Evolutionary conservation across 306 rosid genomes (phyloP), one percentile per base, ranked within the genome.

Genomic region (Prunus davidiana): DNA sequence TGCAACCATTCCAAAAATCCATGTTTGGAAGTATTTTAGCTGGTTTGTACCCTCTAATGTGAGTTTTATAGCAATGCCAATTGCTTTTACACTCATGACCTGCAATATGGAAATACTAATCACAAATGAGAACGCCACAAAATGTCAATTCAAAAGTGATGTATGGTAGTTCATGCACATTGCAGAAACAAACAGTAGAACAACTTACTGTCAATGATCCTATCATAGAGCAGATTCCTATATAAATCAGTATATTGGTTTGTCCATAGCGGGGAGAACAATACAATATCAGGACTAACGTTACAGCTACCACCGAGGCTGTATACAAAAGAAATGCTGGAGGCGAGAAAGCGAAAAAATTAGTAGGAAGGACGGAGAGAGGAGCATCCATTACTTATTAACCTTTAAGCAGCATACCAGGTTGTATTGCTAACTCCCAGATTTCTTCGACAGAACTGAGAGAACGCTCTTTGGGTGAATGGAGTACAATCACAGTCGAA

Each of bases 11-110:
- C 83, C 84, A 83, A 93, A 93, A 79, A 93, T 69, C 97, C 97
- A 93, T 41, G 97, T 87, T 79, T 93, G 96, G 80, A 86, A 89
- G 85, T 80, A 87, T 70, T 61, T 55, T 76, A 79, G 63, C 84
- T 90, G 97, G 88, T 84, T 88, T 71, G 85, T 85, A 64, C 97
- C 97, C 85, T 90, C 97, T 54, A 93, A 3, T 64, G 97, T 87
- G 81, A 93, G 97, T 73, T 93, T 80, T 69, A 93, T 93, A 3
- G 97, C 97, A 82, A 84, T 93, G 74, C 97, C 97, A 61, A 92
- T 83, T 27, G 97, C 97, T 83, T 92, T 92, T 70, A 90, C n/a
- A 52, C 97, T 92, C 97, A 92, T 90, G 80, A 92, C 97, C 97
- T 92, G 87, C 74, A 65, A 76, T 67, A 74, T 28, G 34, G 69